A percentile compares a stretch with the other conserved stretches of the same genome.
Evolutionary conservation across 225 moss, liverwort and hornwort species (phyloP).

Genomic region (Anthoceros angustus): DNA sequence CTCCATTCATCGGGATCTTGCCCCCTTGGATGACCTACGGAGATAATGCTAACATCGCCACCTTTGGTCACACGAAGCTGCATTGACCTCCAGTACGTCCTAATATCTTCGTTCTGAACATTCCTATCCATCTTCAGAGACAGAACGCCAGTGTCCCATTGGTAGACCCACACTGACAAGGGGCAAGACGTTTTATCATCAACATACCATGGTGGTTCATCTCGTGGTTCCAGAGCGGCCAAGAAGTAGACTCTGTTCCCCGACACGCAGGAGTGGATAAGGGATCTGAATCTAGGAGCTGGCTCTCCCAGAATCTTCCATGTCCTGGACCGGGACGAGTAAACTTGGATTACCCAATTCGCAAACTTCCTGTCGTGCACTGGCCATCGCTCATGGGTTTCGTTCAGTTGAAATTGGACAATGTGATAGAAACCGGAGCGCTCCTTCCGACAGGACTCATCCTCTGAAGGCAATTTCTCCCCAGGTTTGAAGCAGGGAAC

Average conservation of each 20-base stretch:
- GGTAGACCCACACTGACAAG: background rate
- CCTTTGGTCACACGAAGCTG: background rate
- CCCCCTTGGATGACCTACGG: background rate
- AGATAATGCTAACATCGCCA: background rate
- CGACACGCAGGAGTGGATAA: background rate
- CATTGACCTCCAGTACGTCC: background rate
- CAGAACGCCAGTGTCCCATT: background rate
- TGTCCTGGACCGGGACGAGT: slow-evolving; percentile 1
- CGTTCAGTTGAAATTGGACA: background rate
- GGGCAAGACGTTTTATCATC: background rate
- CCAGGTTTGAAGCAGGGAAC: too few relatives aligned
- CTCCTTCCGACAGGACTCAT: background rate
- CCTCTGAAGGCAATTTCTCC: too few relatives aligned
- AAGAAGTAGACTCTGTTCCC: background rate
- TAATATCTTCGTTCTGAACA: background rate
- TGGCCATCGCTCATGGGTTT: background rate
- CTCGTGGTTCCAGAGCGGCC: background rate
- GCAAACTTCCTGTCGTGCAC: background rate
- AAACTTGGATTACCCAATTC: background rate
- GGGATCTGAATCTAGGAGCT: background rate
- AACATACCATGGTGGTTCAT: background rate
- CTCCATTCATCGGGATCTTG: background rate
- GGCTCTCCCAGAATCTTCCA: background rate
- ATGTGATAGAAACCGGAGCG: background rate
- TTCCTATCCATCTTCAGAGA: background rate